Conservation (phyloP, 1,284 basidiomycete species). For the Taiwanofungus camphoratus region DNA sequence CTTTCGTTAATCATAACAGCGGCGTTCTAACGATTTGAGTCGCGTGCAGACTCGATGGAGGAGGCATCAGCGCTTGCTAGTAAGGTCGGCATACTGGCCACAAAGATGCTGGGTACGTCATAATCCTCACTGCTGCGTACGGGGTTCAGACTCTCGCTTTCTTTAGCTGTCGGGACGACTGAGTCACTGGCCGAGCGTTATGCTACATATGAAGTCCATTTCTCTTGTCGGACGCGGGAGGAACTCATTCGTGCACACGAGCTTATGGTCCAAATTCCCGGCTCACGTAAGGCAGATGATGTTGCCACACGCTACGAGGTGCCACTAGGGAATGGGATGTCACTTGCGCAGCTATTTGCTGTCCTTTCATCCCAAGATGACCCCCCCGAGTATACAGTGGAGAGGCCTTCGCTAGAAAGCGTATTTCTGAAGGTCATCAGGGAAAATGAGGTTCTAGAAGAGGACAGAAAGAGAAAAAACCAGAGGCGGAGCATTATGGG, state of each 20-base stretch:
- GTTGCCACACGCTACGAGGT: conserved; percentile 77
- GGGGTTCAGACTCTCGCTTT: conserved; percentile 3
- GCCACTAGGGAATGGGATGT: conserved; percentile 42
- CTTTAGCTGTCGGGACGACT: conserved; percentile 59
- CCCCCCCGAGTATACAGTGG: conserved; percentile 63
- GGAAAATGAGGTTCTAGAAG: conserved; percentile 55
- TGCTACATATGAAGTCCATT: conserved; percentile 75
- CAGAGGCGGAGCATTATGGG: conserved; percentile 25
- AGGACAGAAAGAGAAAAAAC: conserved; percentile 32
- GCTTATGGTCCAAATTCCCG: conserved; percentile 60
- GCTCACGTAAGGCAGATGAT: conserved; percentile 62
- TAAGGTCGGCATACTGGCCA: conserved; percentile 69
- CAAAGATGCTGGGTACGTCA: conserved; percentile 54
- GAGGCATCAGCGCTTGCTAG: conserved; percentile 74
- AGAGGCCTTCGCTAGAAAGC: conserved; percentile 63
- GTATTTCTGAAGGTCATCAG: conserved; percentile 72
- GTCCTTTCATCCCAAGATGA: conserved; percentile 44
- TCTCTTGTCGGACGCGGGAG: conserved; percentile 58
- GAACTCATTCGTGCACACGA: conserved; percentile 49
- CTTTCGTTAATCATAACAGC: background rate
- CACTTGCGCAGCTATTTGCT: conserved; percentile 53
- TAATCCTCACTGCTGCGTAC: background rate
- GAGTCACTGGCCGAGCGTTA: conserved; percentile 58
- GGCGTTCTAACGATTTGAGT: background rate
- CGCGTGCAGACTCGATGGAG: conserved; percentile 70